Percentiles rank a stretch among this genome's conserved stretches.
phyloP scores from a whole-genome alignment of 345 rosid genomes.

The Anacardium occidentale region DNA sequence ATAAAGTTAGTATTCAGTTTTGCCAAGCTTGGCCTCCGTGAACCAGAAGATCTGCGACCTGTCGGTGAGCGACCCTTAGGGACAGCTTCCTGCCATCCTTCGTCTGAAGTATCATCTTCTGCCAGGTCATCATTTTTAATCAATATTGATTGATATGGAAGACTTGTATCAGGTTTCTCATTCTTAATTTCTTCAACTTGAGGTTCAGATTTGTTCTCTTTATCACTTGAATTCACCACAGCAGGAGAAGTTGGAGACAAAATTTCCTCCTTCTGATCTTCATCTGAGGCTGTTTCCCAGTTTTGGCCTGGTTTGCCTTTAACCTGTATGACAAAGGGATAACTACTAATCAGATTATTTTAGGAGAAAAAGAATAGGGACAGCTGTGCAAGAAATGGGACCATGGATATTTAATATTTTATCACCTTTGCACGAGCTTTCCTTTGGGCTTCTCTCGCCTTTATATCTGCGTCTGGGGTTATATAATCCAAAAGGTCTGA shows the following conservation, averaged over 20 bases:
- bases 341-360: slow-evolving; percentile 10
- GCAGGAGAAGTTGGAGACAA: slow-evolving; percentile 40
- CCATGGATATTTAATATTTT: slow-evolving; percentile 7
- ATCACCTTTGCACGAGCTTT: slow-evolving; percentile 90
- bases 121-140: slow-evolving; percentile 32
- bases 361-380: slow-evolving; percentile 6
- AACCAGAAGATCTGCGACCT: slow-evolving; percentile 59
- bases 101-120: slow-evolving; percentile 66
- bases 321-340: slow-evolving; percentile 45
- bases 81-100: slow-evolving; percentile 99
- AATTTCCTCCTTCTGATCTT: slow-evolving; percentile 60
- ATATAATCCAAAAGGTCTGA: slow-evolving; percentile 98
- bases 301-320: slow-evolving; percentile 73
- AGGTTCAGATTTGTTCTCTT: slow-evolving; percentile 68
- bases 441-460: slow-evolving; percentile 90
- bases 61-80: slow-evolving; percentile 79
- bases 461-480: slow-evolving; percentile 81
- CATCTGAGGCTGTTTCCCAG: slow-evolving; percentile 58
- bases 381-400: slow-evolving; percentile 11
- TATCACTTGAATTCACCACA: slow-evolving; percentile 66
- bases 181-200: slow-evolving; percentile 45
- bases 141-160: slow-evolving; percentile 35
- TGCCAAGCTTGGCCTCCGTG: slow-evolving; percentile 76
- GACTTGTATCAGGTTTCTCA: slow-evolving; percentile 49
- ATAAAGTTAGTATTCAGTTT: slow-evolving; percentile 86